These are phyloP conservation scores for Crithidia acanthocephali DNA, from an alignment of 208 protist species.

Conservation along the genomic window DNA sequence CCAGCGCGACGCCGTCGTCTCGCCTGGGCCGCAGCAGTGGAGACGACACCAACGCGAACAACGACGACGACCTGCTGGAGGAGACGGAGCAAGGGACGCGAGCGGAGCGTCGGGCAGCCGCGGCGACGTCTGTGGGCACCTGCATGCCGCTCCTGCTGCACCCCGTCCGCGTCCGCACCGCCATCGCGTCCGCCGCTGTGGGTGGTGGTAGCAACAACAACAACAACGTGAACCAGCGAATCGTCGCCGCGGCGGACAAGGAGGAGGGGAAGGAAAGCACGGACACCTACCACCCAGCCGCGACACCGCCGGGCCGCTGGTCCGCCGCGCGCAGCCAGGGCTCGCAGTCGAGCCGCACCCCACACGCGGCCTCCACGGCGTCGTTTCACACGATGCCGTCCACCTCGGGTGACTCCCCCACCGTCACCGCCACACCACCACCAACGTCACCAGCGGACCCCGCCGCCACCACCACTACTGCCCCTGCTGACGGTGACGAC, in stretches of 20 bases:
- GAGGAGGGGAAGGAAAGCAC: neutral
- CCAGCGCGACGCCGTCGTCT: neutral
- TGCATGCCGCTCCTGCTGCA: constrained; percentile 36
- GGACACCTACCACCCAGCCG: neutral
- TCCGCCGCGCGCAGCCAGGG: neutral
- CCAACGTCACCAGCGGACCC: constrained; percentile 3
- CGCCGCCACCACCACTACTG: neutral
- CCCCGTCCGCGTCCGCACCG: constrained; percentile 26
- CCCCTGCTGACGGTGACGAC: too few relatives aligned
- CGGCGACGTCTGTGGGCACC: constrained; percentile 5
- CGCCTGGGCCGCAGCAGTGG: neutral
- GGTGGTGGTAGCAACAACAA: neutral
- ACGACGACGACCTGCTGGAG: neutral
- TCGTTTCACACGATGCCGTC: constrained; percentile 33
- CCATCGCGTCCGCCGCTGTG: neutral
- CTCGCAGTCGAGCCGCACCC: constrained; percentile 7
- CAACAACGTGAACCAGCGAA: neutral
- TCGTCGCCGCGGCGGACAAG: neutral
- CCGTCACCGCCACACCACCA: neutral
- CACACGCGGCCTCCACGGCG: constrained; percentile 20
- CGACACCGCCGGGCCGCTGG: neutral
- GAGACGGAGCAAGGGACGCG: neutral
- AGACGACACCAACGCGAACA: neutral
- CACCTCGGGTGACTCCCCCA: constrained; percentile 7
- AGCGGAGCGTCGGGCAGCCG: neutral